A percentile compares a stretch with the other conserved stretches of the same genome.
These are phyloP conservation scores for Scorias spongiosa DNA, from an alignment of 2,329 filamentous ascomycete genomes.

Conservation along the genomic window DNA sequence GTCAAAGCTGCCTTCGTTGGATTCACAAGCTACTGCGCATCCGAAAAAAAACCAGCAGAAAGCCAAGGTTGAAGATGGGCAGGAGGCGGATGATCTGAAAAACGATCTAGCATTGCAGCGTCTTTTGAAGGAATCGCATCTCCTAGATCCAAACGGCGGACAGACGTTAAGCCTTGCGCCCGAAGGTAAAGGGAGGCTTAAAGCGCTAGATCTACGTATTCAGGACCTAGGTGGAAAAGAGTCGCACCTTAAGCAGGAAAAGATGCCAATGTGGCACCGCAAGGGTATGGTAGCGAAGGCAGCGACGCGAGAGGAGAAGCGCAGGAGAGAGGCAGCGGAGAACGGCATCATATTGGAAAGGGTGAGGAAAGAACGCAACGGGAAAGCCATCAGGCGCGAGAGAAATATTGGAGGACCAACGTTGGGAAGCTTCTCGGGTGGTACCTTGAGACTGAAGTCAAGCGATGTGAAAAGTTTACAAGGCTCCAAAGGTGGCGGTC, in stretches of 20 bases:
- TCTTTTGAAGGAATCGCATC: conserved; percentile 79
- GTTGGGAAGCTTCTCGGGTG: conserved; percentile 66
- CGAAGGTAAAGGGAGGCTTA: conserved; percentile 58
- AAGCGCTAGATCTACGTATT: conserved; percentile 70
- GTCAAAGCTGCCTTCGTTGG: conserved; percentile 34
- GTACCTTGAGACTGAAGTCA: conserved; percentile 63
- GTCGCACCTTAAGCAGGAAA: conserved; percentile 61
- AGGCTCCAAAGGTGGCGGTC: conserved; percentile 27
- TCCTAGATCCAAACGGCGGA: conserved; percentile 49
- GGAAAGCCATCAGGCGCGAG: conserved; percentile 30
- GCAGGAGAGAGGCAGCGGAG: conserved; percentile 68
- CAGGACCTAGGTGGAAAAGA: conserved; percentile 64
- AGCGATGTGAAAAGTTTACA: conserved; percentile 61
- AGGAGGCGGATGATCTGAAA: conserved; percentile 55
- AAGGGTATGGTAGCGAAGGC: conserved; percentile 68
- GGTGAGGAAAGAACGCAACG: conserved; percentile 26
- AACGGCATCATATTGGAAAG: conserved; percentile 80
- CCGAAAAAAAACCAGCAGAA: conserved; percentile 15
- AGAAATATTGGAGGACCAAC: conserved; percentile 58
- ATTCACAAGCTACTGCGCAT: conserved; percentile 7
- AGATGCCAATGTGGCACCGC: conserved; percentile 77
- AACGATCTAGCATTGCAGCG: conserved; percentile 88
- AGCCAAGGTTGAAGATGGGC: conserved; percentile 34
- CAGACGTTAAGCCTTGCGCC: conserved; percentile 19
- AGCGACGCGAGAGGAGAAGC: conserved; percentile 48